Percentiles rank a stretch among this genome's conserved stretches.
Evolutionary conservation across 2,329 filamentous ascomycete species (phyloP).

Genomic region (Canariomyces notabilis): DNA sequence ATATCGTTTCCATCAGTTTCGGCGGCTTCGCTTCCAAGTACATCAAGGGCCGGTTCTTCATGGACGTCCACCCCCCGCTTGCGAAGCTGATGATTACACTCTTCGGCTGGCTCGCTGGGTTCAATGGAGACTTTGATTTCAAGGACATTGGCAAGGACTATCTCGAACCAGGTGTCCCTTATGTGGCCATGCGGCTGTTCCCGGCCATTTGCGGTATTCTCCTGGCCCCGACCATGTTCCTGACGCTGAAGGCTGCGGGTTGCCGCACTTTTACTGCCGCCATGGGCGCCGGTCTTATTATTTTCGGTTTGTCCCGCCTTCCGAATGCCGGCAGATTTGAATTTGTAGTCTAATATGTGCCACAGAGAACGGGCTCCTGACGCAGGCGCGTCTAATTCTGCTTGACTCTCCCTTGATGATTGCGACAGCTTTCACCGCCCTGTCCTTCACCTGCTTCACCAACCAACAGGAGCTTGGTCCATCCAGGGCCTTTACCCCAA

Average conservation of each 20-base stretch:
- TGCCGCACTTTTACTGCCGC: conserved; percentile 82
- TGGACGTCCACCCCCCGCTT: conserved; percentile 98
- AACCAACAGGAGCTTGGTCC: conserved; percentile 96
- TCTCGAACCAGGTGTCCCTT: conserved; percentile 86
- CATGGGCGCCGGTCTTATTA: conserved; percentile 78
- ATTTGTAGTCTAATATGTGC: conserved; percentile 26
- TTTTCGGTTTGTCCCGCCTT: conserved; percentile 67
- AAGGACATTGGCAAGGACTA: conserved; percentile 99
- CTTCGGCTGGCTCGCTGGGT: conserved; percentile 90
- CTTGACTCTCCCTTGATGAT: conserved; percentile 93
- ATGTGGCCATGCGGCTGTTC: conserved; percentile 94
- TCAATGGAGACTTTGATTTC: conserved; percentile 94
- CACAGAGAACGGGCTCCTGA: conserved; percentile 87
- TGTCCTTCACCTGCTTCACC: conserved; percentile 87
- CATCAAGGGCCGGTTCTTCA: conserved; percentile 99
- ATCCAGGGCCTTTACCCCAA: conserved; percentile 75
- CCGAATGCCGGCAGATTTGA: background rate
- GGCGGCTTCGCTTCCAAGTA: conserved; percentile 98
- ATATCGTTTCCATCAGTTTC: conserved; percentile 57
- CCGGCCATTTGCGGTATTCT: conserved; percentile 85
- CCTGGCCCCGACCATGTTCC: conserved; percentile 86
- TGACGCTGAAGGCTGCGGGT: conserved; percentile 85
- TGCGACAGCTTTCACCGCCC: conserved; percentile 84
- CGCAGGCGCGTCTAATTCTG: conserved; percentile 90
- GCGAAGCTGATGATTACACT: conserved; percentile 96